A percentile compares a stretch with the other conserved stretches of the same genome.
These are phyloP conservation scores for Dichotomopilus funicola DNA, from an alignment of 2,329 filamentous ascomycete species.

Conservation along the genomic window DNA sequence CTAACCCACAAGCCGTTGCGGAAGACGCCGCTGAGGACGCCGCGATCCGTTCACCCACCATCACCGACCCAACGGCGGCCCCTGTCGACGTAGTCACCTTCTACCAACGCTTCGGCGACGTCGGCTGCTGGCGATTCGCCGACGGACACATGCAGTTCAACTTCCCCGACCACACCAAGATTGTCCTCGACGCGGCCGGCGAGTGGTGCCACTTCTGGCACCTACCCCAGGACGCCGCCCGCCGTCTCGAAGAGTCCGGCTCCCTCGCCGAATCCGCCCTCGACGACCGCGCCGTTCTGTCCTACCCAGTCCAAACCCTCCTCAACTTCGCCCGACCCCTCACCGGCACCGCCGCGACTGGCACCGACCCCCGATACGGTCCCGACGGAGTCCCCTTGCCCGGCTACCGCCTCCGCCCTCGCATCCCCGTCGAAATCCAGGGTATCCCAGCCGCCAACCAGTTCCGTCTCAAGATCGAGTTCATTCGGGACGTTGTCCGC, in stretches of 20 bases:
- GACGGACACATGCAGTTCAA: conserved; percentile 78
- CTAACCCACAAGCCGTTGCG: not conserved
- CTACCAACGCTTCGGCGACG: conserved; percentile 74
- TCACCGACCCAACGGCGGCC: conserved; percentile 36
- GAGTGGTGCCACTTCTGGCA: conserved; percentile 73
- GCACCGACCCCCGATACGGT: not conserved
- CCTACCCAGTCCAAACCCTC: conserved; percentile 65
- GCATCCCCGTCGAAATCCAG: conserved; percentile 55
- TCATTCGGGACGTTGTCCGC: conserved; percentile 59
- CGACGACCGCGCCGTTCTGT: conserved; percentile 63
- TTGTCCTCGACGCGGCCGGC: conserved; percentile 69
- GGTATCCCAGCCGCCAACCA: conserved; percentile 65
- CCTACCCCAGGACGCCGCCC: conserved; percentile 63
- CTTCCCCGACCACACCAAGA: conserved; percentile 82
- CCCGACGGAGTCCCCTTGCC: not conserved
- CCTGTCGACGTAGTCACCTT: conserved; percentile 63
- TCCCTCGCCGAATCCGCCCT: conserved; percentile 65
- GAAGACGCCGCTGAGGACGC: conserved; percentile 36
- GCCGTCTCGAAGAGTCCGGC: conserved; percentile 56
- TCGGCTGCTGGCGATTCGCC: conserved; percentile 74
- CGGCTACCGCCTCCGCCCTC: conserved; percentile 45
- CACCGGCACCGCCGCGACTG: not conserved
- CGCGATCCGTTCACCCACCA: conserved; percentile 35
- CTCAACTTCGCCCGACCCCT: conserved; percentile 55
- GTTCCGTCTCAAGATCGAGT: conserved; percentile 66